phyloP scores from a whole-genome alignment of 208 protist genomes.

The Leptomonas seymouri region DNA sequence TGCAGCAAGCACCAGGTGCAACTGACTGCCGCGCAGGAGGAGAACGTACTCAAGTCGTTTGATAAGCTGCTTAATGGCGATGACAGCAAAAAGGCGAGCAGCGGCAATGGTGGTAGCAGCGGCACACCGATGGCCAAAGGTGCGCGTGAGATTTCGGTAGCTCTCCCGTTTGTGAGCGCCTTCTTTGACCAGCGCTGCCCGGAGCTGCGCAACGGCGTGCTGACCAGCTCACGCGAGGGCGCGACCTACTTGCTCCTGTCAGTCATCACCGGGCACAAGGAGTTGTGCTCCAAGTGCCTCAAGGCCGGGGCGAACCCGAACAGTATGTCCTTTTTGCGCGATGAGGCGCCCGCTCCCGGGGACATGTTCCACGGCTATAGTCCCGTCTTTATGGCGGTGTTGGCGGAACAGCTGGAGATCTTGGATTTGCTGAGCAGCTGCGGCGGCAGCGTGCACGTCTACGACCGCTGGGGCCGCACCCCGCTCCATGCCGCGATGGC shows the following conservation, averaged over 20 bases:
- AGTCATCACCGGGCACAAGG: conserved; percentile 74
- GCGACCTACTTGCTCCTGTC: conserved; percentile 81
- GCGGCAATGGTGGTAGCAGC: conserved; percentile 17
- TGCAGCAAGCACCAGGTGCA: conserved; percentile 52
- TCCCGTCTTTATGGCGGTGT: conserved; percentile 83
- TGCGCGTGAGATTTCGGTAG: conserved; percentile 56
- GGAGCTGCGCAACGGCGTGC: conserved; percentile 43
- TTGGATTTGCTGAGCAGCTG: conserved; percentile 62
- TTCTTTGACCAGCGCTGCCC: conserved; percentile 79
- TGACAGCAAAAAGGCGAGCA: conserved; percentile 24
- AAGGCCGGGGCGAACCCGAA: conserved; percentile 87
- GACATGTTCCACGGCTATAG: conserved; percentile 91
- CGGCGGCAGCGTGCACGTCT: conserved; percentile 81
- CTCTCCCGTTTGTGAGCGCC: conserved; percentile 73
- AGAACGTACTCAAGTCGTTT: conserved; percentile 69
- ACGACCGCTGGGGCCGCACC: conserved; percentile 89
- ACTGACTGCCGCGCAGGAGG: conserved; percentile 56
- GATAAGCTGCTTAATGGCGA: conserved; percentile 51
- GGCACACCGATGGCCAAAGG: conserved; percentile 19
- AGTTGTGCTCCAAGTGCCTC: conserved; percentile 69
- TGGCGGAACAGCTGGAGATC: conserved; percentile 74
- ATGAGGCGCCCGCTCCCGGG: conserved; percentile 50
- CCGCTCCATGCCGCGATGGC: conserved; percentile 82
- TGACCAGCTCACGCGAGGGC: conserved; percentile 48
- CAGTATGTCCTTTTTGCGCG: conserved; percentile 78